Base-by-base conservation (phyloP, 768 basidiomycete genomes). In the Pholiota molesta region DNA sequence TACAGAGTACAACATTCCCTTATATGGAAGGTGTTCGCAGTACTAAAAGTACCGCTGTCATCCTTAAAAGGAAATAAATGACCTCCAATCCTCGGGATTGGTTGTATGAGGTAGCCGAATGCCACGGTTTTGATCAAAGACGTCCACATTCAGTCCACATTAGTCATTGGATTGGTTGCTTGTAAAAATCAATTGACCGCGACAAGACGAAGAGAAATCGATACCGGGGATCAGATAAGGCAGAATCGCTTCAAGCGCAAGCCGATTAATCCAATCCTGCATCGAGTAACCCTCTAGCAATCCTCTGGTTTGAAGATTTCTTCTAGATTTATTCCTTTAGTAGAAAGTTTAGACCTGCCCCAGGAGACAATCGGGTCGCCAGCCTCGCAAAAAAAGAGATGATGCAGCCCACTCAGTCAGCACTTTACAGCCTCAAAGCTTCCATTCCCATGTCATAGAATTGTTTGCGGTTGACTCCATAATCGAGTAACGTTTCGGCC, bases 211-310 rank as follows among this genome's bases (percentile, higher is more conserved):
- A 21, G 8, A 49, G 11, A 49, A 14, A 26, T 26, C 14, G 21
- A 49, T 26, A 44, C 47, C 47, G 47, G 23, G 14, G 47, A 49
- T 49, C 47, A 49, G 47, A 49, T 49, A 49, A 49, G n/a, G 47
- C 47, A 37, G 35, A 37, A 37, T 49, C 9, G 23, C 1, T 26
- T 14, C 47, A 49, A 21, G 19, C 47, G 42, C 19, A 44, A 44
- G 42, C 6, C 19, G n/a, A n/a, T n/a, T n/a, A 44, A 44, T 19
- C 19, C 19, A 19, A 19, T 7, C 10, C n/a, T 21, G 17, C 17
- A 5, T n/a, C 42, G 26, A 13, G 47, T 8, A 13, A 19, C 11
- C 10, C 21, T 0, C 14, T 13, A 49, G 7, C 47, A 26, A 26
- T 49, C 47, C 10, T 26, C 21, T 26, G 23, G 21, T 11, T 49